These are phyloP conservation scores for Dioscorea cayenensis DNA, from an alignment of 116 monocot genomes.

Conservation along the genomic window DNA sequence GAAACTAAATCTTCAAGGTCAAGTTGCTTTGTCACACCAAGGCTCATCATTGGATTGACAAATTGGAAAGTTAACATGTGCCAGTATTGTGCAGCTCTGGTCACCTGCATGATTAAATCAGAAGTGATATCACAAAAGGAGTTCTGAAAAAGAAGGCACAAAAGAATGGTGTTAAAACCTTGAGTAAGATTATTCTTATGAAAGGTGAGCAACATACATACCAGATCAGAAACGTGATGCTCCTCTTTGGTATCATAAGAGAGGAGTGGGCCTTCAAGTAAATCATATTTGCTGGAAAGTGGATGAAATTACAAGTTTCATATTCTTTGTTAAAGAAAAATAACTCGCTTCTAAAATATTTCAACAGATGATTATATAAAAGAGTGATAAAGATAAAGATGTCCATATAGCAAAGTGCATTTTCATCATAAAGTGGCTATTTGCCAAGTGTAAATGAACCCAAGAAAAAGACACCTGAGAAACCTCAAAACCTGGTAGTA, in stretches of 20 bases:
- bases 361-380: not conserved
- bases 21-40: constrained; percentile 72
- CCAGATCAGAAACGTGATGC: constrained; percentile 16
- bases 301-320: constrained; percentile 2
- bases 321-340: not conserved
- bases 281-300: constrained; percentile 33
- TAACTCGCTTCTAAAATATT: not conserved
- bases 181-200: not conserved
- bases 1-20: constrained; percentile 70
- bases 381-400: not conserved
- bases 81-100: constrained; percentile 23
- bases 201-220: constrained; percentile 14
- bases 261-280: constrained; percentile 63
- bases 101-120: constrained; percentile 13
- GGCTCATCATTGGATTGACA: constrained; percentile 68
- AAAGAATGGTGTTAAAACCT: too few relatives aligned
- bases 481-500: too few relatives aligned
- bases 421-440: not conserved
- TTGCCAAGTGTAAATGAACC: too few relatives aligned
- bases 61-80: constrained; percentile 51
- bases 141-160: too few relatives aligned
- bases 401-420: not conserved
- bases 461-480: too few relatives aligned
- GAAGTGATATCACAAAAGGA: too few relatives aligned
- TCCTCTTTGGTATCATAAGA: constrained; percentile 11